Evolutionary conservation across 2,329 filamentous ascomycete species (phyloP).

Genomic region (Hypomyces rosellus): DNA sequence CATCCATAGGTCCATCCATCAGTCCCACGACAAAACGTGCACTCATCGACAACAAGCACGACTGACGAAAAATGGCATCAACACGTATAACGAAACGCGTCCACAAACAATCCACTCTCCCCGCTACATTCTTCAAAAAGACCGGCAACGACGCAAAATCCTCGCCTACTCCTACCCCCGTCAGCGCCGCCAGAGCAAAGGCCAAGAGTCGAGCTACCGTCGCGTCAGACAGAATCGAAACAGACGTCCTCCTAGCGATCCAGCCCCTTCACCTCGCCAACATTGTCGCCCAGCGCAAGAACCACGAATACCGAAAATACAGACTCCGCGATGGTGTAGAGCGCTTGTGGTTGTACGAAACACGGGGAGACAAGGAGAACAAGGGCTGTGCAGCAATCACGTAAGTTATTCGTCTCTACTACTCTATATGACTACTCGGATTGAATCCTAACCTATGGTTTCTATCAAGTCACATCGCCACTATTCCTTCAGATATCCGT

Average conservation of each 20-base stretch:
- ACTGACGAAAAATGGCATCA: too few species aligned
- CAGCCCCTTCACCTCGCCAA: conserved; percentile 16
- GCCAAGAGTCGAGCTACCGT: not conserved
- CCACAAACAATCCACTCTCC: too few species aligned
- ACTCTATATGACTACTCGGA: not conserved
- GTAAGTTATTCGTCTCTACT: conserved; percentile 10
- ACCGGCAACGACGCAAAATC: too few species aligned
- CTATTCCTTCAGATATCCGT: conserved; percentile 7
- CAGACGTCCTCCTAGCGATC: conserved; percentile 20
- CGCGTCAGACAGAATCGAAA: not conserved
- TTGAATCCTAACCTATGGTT: too few species aligned
- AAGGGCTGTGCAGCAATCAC: conserved; percentile 15
- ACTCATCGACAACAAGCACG: too few species aligned
- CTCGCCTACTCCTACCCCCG: too few species aligned
- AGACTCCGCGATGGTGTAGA: conserved; percentile 16
- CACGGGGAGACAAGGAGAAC: not conserved
- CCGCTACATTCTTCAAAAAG: too few species aligned
- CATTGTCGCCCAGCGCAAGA: conserved; percentile 19
- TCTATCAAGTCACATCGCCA: conserved; percentile 10
- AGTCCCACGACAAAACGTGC: too few species aligned
- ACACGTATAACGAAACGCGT: too few species aligned
- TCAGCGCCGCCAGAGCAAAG: not conserved
- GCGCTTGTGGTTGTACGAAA: conserved; percentile 24
- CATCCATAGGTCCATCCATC: too few species aligned
- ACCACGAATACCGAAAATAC: conserved; percentile 23